Base-by-base conservation (phyloP, 1,284 basidiomycete genomes). In the Ganoderma meredithae region DNA sequence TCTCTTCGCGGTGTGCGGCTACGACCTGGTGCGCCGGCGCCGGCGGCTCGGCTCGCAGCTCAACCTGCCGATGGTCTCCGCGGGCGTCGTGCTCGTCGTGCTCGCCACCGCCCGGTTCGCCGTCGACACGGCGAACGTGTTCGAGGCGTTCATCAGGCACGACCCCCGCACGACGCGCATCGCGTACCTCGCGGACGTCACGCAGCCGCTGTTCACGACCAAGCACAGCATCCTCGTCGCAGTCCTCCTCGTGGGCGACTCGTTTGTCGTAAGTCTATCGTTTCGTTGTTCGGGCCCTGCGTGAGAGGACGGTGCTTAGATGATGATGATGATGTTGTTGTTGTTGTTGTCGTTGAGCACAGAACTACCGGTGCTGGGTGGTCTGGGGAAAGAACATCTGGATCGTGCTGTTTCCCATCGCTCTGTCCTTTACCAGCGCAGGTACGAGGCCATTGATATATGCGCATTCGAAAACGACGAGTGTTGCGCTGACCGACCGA, bases 121-220 rank as follows among this genome's bases (percentile, higher is more conserved):
- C 0, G 66, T 71, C 27, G 71, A 74, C 55, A 63, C 67, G 31
- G 60, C 69, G 33, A 70, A 73, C 62, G 52, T 74, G 36, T 70
- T 71, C 56, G 40, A 55, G 33, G 73, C 72, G 3, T 74, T 74
- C 66, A 66, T 74, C 44, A 36, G 60, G 53, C 62, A 61, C 44
- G 69, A 69, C 40, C 69, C 76, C 75, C 27, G 70, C 83, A 0
- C 80, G 93, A 3, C 78, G 76, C 9, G 77, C 80, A 1, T 87
- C 86, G 44, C 73, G 89, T 9, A 80, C 84, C 17, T 75, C 81
- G 33, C 88, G 86, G 73, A 79, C 77, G 22, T 79, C 79, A 53
- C 72, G 73, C 47, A 76, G 78, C 65, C 62, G 3, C 40, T 74
- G 13, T 74, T 73, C 56, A 65, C 64, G n/a, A 58, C 66, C 1